Conservation (phyloP, 1,139 yeast genomes). For the Lodderomyces theae region DNA sequence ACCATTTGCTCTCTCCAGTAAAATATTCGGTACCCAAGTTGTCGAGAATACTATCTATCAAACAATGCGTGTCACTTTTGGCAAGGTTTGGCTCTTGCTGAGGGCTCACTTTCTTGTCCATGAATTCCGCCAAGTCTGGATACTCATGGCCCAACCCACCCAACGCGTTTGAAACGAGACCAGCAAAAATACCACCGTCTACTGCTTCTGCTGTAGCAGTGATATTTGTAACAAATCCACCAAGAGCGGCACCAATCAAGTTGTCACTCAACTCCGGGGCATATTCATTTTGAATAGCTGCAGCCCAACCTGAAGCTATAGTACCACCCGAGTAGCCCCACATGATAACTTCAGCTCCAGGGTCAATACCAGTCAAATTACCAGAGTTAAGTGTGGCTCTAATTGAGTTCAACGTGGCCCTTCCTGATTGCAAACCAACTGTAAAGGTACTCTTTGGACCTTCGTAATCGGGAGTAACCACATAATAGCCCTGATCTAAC, state of each 20-base stretch:
- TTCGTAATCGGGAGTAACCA: conserved; percentile 27
- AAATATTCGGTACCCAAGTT: conserved; percentile 16
- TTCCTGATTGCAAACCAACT: conserved; percentile 24
- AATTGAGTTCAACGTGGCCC: conserved; percentile 21
- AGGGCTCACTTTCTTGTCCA: background rate
- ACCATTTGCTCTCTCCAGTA: conserved; percentile 18
- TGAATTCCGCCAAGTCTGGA: conserved; percentile 1
- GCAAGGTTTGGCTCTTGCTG: background rate
- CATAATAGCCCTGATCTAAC: conserved; percentile 25
- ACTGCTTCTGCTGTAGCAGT: conserved; percentile 22
- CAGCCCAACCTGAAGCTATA: conserved; percentile 29
- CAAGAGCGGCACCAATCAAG: conserved; percentile 31
- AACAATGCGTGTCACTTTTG: conserved; percentile 12
- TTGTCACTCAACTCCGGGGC: conserved; percentile 29
- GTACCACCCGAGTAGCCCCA: conserved; percentile 34
- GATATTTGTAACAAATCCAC: conserved; percentile 30
- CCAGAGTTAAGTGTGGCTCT: conserved; percentile 20
- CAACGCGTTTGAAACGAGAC: conserved; percentile 25
- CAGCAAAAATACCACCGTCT: conserved; percentile 27
- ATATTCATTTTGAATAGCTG: conserved; percentile 28
- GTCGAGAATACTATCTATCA: conserved; percentile 13
- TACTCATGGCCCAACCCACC: conserved; percentile 27
- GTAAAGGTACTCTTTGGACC: conserved; percentile 20
- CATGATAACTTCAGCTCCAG: conserved; percentile 20
- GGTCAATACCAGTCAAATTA: conserved; percentile 20